Evolutionary conservation across 768 basidiomycete species (phyloP), one percentile per base, ranked within the genome.

Genomic region (Neoboletus magnificus): DNA sequence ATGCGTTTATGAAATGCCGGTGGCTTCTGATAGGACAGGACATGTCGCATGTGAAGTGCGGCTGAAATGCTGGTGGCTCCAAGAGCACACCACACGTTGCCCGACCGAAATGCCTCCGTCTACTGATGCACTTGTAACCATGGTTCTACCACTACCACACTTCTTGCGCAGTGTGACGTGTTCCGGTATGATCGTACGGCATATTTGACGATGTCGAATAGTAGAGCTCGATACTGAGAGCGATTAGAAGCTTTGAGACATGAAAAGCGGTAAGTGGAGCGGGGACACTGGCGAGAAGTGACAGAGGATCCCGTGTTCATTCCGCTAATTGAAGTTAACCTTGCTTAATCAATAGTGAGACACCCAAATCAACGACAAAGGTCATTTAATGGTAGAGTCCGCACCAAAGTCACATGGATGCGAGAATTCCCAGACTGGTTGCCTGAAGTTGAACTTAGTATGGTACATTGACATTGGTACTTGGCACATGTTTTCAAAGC

Each of bases 61-160:
- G 23, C 58, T 79, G 30, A 67, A 74, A 29, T 73, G 68, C 44
- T 41, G 52, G 40, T 33, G 52, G 22, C 48, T 54, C 27, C 25
- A 27, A 43, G 16, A 0, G 23, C 8, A 39, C 27, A 27, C 25
- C 13, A 30, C 43, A 30, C 30, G 22, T 15, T 25, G 23, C 30
- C 35, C 33, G 45, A 20, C 58, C 79, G 30, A 67, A 74, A 29
- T 53, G 42, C 44, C 54, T 79, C 13, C 62, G 60, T 25, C 64
- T 81, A 6, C 66, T 68, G 43, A 66, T 78, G 59, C 71, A 76
- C 58, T 73, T 76, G 20, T 75, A 74, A 52, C 52, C 67, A 15
- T 58, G 54, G 32, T 30, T 46, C 13, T 20, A n/a, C 27, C 43
- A 44, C 18, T 18, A 18, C 20, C 25, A 10, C 25, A 18, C n/a